Base-by-base conservation (phyloP, 1,284 basidiomycete species). In the Cryptococcus sp. region DNA sequence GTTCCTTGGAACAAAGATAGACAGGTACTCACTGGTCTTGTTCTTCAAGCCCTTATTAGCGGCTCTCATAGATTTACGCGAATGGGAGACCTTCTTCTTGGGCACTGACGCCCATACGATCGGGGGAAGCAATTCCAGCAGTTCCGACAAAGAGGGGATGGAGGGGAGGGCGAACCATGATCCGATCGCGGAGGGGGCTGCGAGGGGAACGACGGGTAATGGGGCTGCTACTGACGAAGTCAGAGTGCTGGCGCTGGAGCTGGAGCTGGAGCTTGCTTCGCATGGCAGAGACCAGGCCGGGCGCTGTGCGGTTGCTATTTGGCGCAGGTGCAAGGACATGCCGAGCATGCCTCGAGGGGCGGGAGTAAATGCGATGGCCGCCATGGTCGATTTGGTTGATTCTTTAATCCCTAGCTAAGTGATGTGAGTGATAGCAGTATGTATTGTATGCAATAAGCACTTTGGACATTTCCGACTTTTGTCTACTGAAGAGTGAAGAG, bases 21-120 rank as follows among this genome's bases (percentile, higher is more conserved):
- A 35, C 2, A 25, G 11, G 17, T 0, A 82, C 89, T 66, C 72
- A 93, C 95, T 94, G 57, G 87, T 86, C 76, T 93, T 93, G 78
- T 97, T 93, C 79, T 94, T 93, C 69, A 97, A 80, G 0, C 93
- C 93, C 80, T 98, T 98, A 79, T 95, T 93, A 3, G 93, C 90
- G 57, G 86, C 86, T 31, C 94, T 84, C 93, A 97, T 97, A n/a
- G 88, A 85, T 78, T 98, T 98, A 50, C 91, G 83, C 31, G 91
- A 93, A 78, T 97, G 94, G 0, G 93, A 93, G 10, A 87, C 85
- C 81, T 96, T 96, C 79, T 89, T 90, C 81, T 98, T 98, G 17
- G 95, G 95, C 3, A 95, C 94, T 45, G 54, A 56, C 17, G 94
- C 94, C 49, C 91, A 85, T 25, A 98, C 80, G 71, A 96, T 86